Conservation (phyloP, 2,329 filamentous ascomycete species). For the Apiospora rasikravindrae region DNA sequence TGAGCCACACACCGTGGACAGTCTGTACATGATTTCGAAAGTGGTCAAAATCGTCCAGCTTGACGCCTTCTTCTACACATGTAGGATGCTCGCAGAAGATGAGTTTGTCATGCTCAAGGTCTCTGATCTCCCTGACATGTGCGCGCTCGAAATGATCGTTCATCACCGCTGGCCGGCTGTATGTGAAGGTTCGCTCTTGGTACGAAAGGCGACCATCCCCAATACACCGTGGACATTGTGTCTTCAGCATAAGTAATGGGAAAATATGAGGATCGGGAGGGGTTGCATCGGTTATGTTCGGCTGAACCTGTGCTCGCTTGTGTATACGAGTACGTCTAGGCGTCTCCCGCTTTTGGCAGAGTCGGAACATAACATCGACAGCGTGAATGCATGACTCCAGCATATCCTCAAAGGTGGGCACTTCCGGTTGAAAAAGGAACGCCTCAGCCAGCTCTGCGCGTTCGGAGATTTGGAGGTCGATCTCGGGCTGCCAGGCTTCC, state of each 20-base stretch:
- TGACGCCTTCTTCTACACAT: slow-evolving; percentile 25
- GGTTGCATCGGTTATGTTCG: slow-evolving; percentile 17
- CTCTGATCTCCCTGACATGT: slow-evolving; percentile 28
- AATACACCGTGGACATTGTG: slow-evolving; percentile 29
- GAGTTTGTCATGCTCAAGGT: slow-evolving; percentile 23
- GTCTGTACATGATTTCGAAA: slow-evolving; percentile 28
- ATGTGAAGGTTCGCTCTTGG: slow-evolving; percentile 27
- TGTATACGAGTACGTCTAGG: slow-evolving; percentile 21
- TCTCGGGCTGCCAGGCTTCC: slow-evolving; percentile 25
- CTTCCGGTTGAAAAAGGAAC: slow-evolving; percentile 26
- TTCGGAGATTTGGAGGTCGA: slow-evolving; percentile 28
- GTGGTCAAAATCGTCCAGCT: slow-evolving; percentile 27
- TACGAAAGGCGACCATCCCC: slow-evolving; percentile 25
- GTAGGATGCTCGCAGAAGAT: slow-evolving; percentile 28
- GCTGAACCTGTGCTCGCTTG: slow-evolving; percentile 13
- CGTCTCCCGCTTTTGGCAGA: slow-evolving; percentile 26
- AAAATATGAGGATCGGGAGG: slow-evolving; percentile 26
- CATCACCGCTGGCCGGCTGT: slow-evolving; percentile 25
- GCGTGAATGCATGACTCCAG: slow-evolving; percentile 24
- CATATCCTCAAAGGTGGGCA: slow-evolving; percentile 22
- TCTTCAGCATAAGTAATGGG: slow-evolving; percentile 28
- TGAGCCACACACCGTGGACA: slow-evolving; percentile 25
- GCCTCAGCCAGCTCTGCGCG: slow-evolving; percentile 26
- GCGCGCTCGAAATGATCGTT: slow-evolving; percentile 33
- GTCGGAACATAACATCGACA: slow-evolving; percentile 24